phyloP scores from a whole-genome alignment of 2,329 filamentous ascomycete species.

The Fusarium nelsonii region DNA sequence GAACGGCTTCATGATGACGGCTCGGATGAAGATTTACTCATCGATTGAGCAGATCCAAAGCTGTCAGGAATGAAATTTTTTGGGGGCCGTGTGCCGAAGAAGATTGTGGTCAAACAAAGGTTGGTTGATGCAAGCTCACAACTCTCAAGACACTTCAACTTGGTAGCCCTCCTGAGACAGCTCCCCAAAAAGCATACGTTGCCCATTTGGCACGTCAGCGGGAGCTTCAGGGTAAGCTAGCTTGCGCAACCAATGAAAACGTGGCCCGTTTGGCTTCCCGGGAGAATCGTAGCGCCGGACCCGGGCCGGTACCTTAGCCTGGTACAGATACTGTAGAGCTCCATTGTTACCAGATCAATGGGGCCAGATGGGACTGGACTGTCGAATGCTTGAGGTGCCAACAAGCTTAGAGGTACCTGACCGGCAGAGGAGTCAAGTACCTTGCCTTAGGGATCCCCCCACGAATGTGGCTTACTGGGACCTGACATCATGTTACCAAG shows the following conservation, averaged over 20 bases:
- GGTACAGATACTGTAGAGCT: background rate
- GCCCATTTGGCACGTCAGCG: slow-evolving; percentile 50
- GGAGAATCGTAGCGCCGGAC: slow-evolving; percentile 44
- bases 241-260: slow-evolving; percentile 47
- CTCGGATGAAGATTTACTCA: slow-evolving; percentile 48
- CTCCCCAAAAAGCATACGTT: slow-evolving; percentile 54
- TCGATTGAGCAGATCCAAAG: slow-evolving; percentile 50
- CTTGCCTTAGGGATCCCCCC: slow-evolving; percentile 32
- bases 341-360: background rate
- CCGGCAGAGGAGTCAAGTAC: slow-evolving; percentile 32
- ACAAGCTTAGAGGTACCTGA: slow-evolving; percentile 26
- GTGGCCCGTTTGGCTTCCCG: slow-evolving; percentile 12
- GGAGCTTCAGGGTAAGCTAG: slow-evolving; percentile 47
- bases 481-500: slow-evolving; percentile 49
- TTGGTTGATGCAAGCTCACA: slow-evolving; percentile 38
- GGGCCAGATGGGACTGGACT: background rate
- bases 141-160: slow-evolving; percentile 43
- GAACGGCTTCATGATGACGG: slow-evolving; percentile 57
- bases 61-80: slow-evolving; percentile 26
- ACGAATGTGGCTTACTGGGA: slow-evolving; percentile 40
- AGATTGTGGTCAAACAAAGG: slow-evolving; percentile 23
- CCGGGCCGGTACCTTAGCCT: slow-evolving; percentile 15
- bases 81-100: slow-evolving; percentile 27
- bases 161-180: slow-evolving; percentile 47
- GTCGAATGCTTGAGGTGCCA: slow-evolving; percentile 10